Base-by-base conservation (phyloP, 2,329 filamentous ascomycete species). In the Hymenoscyphus albidus region DNA sequence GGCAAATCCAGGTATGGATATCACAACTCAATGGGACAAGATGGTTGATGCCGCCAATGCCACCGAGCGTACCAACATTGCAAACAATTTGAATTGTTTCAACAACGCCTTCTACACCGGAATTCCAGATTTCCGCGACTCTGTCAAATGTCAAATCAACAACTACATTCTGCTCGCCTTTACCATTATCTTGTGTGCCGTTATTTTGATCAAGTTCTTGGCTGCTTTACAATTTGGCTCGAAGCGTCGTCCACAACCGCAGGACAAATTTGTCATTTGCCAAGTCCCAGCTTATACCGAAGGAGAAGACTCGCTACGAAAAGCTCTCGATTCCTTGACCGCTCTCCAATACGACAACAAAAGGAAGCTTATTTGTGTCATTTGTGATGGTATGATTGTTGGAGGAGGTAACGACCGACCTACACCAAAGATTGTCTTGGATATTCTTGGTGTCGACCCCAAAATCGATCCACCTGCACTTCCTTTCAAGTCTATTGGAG, bases 261-360 rank as follows among this genome's bases (percentile, higher is more conserved):
- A 98, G 77, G 95, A 99, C 78, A 99, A 98, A 76, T 99, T 99
- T 73, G 93, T 99, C 72, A 98, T 99, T 70, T 98, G 95, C 78
- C 93, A 97, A 77, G 93, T 99, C 39, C 95, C 95, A 10, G 95
- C 95, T 5, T 99, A 99, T 75, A 99, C 95, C 0, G 95, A 99
- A 81, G 95, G 93, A 72, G 95, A 99, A 81, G 95, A 99, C 73
- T 94, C 93, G 3, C 81, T 99, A 9, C 85, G 95, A 63, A 96
- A 97, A 75, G 94, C 93, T 61, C 83, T 99, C 2, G 95, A 99
- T 76, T 98, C 95, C 0, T 83, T 98, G 65, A 97, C 95, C 16
- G 92, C 93, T 13, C 84, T 99, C 16, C 90, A 96, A 71, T 99
- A 99, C 72, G 95, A 99, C 79, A 97, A 99, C 79, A 99, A 99